Percentiles rank a stretch among this genome's conserved stretches.
Evolutionary conservation across 768 basidiomycete genomes (phyloP).

Genomic region (Tulasnella sp.): DNA sequence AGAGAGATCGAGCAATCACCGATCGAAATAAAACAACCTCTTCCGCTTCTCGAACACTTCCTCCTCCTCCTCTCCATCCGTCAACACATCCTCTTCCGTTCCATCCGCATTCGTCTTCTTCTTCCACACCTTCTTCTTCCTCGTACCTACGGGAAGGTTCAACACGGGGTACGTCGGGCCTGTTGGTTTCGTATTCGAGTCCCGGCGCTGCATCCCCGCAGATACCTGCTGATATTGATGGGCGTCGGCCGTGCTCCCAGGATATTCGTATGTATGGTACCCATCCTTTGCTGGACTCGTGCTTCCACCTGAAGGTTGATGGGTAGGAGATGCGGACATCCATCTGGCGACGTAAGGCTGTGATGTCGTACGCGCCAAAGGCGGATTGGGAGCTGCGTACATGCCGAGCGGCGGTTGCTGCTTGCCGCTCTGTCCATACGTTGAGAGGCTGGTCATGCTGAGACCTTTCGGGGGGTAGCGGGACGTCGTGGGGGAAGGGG

Average conservation of each 20-base stretch:
- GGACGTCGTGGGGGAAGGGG: slow-evolving; percentile 1
- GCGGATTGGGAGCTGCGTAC: neutral
- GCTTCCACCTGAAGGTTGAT: neutral
- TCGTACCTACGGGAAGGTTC: neutral
- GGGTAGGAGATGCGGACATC: neutral
- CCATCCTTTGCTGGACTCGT: slow-evolving; percentile 1
- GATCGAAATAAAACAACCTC: slow-evolving; percentile 14
- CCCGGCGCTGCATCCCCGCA: neutral
- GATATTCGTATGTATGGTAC: neutral
- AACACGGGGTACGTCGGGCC: slow-evolving; percentile 9
- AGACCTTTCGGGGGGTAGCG: neutral
- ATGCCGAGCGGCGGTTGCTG: neutral
- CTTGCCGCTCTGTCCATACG: neutral
- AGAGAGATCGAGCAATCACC: neutral
- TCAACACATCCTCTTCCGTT: neutral
- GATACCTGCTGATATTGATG: neutral
- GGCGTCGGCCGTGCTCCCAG: neutral
- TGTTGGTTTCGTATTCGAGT: neutral
- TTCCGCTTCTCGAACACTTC: slow-evolving; percentile 8
- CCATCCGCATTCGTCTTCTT: neutral
- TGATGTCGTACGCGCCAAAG: neutral
- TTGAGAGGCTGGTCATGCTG: slow-evolving; percentile 12
- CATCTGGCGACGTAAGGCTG: slow-evolving; percentile 6
- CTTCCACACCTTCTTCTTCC: slow-evolving; percentile 6
- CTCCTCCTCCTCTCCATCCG: slow-evolving; percentile 11